Percentiles rank a stretch among this genome's conserved stretches.
phyloP scores from a whole-genome alignment of 257 asterid genomes.

The Nicotiana tomentosiformis region DNA sequence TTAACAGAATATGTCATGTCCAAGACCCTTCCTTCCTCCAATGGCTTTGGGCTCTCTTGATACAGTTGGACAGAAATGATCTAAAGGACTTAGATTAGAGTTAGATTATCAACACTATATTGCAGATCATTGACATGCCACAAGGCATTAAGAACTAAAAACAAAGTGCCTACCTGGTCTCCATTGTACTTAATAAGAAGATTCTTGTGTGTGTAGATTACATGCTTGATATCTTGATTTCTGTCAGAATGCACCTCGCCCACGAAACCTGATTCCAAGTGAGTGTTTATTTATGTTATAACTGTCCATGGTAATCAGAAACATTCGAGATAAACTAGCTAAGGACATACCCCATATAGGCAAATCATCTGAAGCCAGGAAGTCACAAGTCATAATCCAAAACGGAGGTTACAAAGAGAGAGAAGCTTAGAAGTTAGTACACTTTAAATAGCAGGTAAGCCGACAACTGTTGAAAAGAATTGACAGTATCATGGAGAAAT shows the following conservation, averaged over 20 bases:
- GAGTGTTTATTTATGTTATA: background rate
- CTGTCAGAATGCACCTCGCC: conserved; percentile 44
- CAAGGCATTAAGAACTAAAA: background rate
- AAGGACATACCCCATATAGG: conserved; percentile 71
- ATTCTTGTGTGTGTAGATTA: conserved; percentile 51
- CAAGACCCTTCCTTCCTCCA: conserved; percentile 52
- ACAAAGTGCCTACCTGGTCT: conserved; percentile 38
- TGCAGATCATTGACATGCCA: background rate
- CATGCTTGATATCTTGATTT: conserved; percentile 41
- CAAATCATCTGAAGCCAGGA: conserved; percentile 55
- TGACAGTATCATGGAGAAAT: background rate
- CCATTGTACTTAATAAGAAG: conserved; percentile 51
- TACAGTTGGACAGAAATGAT: conserved; percentile 50
- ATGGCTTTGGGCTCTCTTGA: conserved; percentile 48
- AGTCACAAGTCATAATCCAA: conserved; percentile 15
- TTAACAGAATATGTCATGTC: conserved; percentile 71
- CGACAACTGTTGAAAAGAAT: background rate
- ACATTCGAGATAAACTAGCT: background rate
- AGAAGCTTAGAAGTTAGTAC: conserved; percentile 19
- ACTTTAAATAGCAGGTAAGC: background rate
- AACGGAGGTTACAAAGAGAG: conserved; percentile 9
- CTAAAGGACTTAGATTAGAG: conserved; percentile 13
- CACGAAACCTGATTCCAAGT: conserved; percentile 43
- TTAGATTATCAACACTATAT: background rate
- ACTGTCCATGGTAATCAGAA: background rate